Evolutionary conservation across 352 stramenopile genomes (phyloP).

Genomic region (Phytophthora syringae): DNA sequence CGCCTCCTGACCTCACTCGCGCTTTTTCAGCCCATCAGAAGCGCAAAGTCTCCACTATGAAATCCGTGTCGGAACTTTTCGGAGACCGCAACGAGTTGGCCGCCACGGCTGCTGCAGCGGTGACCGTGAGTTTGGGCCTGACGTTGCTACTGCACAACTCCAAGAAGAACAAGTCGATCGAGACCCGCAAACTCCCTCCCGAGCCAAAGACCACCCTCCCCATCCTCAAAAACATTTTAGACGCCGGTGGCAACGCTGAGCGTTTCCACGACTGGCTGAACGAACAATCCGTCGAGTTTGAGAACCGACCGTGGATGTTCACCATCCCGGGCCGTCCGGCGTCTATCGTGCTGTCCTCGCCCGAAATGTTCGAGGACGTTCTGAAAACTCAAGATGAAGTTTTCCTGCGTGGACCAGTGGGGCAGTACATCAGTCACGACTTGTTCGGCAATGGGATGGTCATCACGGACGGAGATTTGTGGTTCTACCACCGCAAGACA

Average conservation of each 20-base stretch:
- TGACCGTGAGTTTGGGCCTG: slow-evolving; percentile 35
- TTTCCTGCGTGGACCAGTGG: slow-evolving; percentile 62
- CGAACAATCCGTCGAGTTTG: slow-evolving; percentile 42
- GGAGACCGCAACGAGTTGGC: slow-evolving; percentile 19
- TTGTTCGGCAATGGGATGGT: slow-evolving; percentile 70
- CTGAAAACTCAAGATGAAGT: slow-evolving; percentile 64
- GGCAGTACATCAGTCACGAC: slow-evolving; percentile 44
- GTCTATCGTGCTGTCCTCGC: slow-evolving; percentile 47
- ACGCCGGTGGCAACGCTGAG: slow-evolving; percentile 28
- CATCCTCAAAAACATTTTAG: slow-evolving; percentile 51
- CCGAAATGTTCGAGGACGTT: slow-evolving; percentile 52
- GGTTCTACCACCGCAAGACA: slow-evolving; percentile 74
- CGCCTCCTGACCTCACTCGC: slow-evolving; percentile 5
- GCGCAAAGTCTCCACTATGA: slow-evolving; percentile 14
- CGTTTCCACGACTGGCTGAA: slow-evolving; percentile 61
- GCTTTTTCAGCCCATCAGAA: slow-evolving; percentile 15
- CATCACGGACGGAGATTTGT: slow-evolving; percentile 43
- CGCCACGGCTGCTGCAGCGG: slow-evolving; percentile 20
- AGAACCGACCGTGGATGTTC: slow-evolving; percentile 49
- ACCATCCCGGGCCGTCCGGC: slow-evolving; percentile 36
- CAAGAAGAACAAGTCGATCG: slow-evolving; percentile 21
- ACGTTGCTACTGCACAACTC: slow-evolving; percentile 29
- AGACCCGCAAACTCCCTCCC: slow-evolving; percentile 31
- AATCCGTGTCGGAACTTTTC: slow-evolving; percentile 26
- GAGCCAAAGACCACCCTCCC: slow-evolving; percentile 40